A percentile compares a stretch with the other conserved stretches of the same genome.
Evolutionary conservation across 192 early-diverging fungal species (phyloP).

Genomic region (Gamsiella multidivaricata): DNA sequence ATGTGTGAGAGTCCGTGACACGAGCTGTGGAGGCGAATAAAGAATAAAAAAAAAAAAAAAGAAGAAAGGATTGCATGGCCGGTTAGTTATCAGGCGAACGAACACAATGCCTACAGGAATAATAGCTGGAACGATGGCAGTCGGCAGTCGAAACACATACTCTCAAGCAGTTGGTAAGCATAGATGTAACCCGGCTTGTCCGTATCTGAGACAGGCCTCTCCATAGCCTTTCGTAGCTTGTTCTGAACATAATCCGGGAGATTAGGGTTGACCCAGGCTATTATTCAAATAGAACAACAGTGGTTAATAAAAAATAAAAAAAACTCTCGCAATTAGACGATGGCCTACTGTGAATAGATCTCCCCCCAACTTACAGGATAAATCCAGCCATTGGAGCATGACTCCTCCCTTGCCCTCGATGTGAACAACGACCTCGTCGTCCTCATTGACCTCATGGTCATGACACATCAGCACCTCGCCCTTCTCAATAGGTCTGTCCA

Average conservation of each 20-base stretch:
- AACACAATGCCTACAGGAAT: no score
- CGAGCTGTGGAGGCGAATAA: slow-evolving; percentile 5
- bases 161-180: slow-evolving; percentile 54
- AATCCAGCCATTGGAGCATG: slow-evolving; percentile 45
- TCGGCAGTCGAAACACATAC: slow-evolving; percentile 15
- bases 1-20: slow-evolving; percentile 32
- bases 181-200: slow-evolving; percentile 64
- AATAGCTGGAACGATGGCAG: no score
- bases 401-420: slow-evolving; percentile 54
- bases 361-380: slow-evolving; percentile 36
- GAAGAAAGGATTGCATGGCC: background rate
- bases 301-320: background rate
- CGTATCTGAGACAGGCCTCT: slow-evolving; percentile 53
- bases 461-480: slow-evolving; percentile 51
- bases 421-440: slow-evolving; percentile 51
- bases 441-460: slow-evolving; percentile 48
- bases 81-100: no score
- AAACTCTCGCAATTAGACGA: background rate
- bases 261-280: slow-evolving; percentile 54
- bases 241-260: slow-evolving; percentile 50
- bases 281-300: background rate
- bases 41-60: background rate
- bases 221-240: slow-evolving; percentile 54
- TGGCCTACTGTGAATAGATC: no score
- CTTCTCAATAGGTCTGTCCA: slow-evolving; percentile 37